phyloP scores from a whole-genome alignment of 2,329 filamentous ascomycete species.

The Fusarium oligoseptatum region DNA sequence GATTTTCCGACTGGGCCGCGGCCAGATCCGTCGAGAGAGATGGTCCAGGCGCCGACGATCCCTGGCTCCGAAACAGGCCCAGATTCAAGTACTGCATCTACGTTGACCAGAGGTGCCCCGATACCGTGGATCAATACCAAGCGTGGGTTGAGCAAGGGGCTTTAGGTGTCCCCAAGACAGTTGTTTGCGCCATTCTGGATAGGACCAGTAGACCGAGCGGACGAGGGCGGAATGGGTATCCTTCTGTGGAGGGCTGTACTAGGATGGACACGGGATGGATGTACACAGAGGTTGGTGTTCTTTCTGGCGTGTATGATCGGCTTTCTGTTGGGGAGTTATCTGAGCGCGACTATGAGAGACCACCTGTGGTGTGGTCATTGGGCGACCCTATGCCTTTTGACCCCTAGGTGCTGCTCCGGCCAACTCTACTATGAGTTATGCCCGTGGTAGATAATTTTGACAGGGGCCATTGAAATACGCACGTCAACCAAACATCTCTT shows the following conservation, averaged over 20 bases:
- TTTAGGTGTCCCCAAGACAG: rapidly evolving
- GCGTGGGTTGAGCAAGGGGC: background rate
- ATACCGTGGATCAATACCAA: background rate
- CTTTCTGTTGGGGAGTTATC: background rate
- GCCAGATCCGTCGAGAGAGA: background rate
- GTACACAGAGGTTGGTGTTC: background rate
- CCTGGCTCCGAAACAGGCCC: background rate
- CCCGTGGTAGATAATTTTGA: background rate
- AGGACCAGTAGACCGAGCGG: background rate
- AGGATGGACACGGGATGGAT: conserved; percentile 22
- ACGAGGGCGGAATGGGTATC: background rate
- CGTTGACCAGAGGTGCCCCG: background rate
- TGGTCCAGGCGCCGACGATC: background rate
- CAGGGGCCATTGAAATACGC: background rate
- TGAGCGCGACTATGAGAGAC: background rate
- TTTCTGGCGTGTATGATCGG: background rate
- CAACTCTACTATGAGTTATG: background rate
- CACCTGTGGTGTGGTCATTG: background rate
- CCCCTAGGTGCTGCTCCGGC: background rate
- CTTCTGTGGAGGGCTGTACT: background rate
- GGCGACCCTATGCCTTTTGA: background rate
- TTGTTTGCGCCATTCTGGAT: background rate
- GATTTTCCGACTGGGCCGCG: background rate
- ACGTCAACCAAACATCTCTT: too few relatives aligned
- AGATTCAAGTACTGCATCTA: background rate